Evolutionary conservation across 345 rosid genomes (phyloP), one percentile per base, ranked within the genome.

Genomic region (Brassica rapa): DNA sequence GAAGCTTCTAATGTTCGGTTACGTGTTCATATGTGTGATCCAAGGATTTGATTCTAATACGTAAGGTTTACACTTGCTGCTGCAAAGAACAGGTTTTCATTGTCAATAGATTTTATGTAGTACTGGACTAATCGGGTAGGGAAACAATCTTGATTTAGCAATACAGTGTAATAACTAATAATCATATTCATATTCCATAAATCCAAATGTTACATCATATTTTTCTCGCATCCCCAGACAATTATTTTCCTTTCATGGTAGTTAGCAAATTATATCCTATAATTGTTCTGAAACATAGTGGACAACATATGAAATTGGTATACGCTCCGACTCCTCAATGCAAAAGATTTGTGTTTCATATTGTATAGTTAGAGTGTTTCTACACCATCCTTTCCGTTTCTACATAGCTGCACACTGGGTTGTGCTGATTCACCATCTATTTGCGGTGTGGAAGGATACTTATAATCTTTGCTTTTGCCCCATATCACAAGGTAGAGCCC

Each of bases 401-500:
- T 64, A 15, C 51, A 81, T 10, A 46, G 32, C 51, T 75, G 41
- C 60, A 77, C 73, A 16, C 73, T 72, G 8, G 79, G 63, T 27
- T 87, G 66, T 66, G 81, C 59, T 66, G 67, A 73, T 68, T 75
- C 80, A 59, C 75, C 83, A 60, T 67, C 10, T 6, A 30, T 57
- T 2, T 2, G 35, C 24, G 16, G 24, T 11, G 77, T 62, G 14
- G 85, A 29, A 29, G 77, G 14, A 29, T 80, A 71, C 25, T 77
- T 1, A 63, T 89, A 59, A 76, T 94, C 98, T 81, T 92, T 90
- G 80, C 85, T 70, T 82, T 92, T 94, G 4, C 97, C 96, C 97
- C 98, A 94, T 5, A 92, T 81, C n/a, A 94, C 96, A 27, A 90
- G 86, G 80, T 88, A 92, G 32, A 94, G 66, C 23, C 98, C 98